phyloP scores from a whole-genome alignment of 2,329 filamentous ascomycete genomes.

The Rhytidhysteron rufulum region DNA sequence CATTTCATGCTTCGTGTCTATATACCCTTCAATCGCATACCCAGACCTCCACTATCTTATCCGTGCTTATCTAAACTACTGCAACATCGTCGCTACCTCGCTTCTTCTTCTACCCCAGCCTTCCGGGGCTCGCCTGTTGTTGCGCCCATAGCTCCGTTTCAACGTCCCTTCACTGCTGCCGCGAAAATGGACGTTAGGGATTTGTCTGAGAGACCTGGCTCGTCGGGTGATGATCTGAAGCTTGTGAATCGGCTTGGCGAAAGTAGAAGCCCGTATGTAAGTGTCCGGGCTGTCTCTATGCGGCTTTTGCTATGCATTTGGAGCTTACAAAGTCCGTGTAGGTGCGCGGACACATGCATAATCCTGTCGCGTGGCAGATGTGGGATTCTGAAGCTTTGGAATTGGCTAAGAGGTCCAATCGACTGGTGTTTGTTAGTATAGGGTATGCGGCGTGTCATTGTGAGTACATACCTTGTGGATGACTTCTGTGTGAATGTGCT shows the following conservation, averaged over 20 bases:
- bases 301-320: background rate
- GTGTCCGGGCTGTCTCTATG: slow-evolving; percentile 15
- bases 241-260: slow-evolving; percentile 56
- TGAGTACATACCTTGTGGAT: too few relatives aligned
- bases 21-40: background rate
- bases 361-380: slow-evolving; percentile 87
- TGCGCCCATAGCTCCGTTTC: background rate
- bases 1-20: background rate
- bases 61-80: too few relatives aligned
- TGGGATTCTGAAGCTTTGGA: slow-evolving; percentile 74
- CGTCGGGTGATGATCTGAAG: slow-evolving; percentile 24
- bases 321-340: slow-evolving; percentile 23
- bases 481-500: background rate
- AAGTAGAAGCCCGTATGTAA: slow-evolving; percentile 65
- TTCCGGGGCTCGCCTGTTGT: background rate
- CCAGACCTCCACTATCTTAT: background rate
- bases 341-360: slow-evolving; percentile 71
- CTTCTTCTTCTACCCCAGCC: background rate
- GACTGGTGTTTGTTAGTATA: slow-evolving; percentile 88
- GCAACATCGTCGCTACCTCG: background rate
- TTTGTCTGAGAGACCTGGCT: slow-evolving; percentile 10
- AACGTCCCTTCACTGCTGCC: background rate
- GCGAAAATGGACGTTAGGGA: slow-evolving; percentile 28
- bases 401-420: slow-evolving; percentile 75
- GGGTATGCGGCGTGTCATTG: slow-evolving; percentile 96